Evolutionary conservation across 768 basidiomycete species (phyloP), one percentile per base, ranked within the genome.

Genomic region (Phylloporus rhodoxanthus): DNA sequence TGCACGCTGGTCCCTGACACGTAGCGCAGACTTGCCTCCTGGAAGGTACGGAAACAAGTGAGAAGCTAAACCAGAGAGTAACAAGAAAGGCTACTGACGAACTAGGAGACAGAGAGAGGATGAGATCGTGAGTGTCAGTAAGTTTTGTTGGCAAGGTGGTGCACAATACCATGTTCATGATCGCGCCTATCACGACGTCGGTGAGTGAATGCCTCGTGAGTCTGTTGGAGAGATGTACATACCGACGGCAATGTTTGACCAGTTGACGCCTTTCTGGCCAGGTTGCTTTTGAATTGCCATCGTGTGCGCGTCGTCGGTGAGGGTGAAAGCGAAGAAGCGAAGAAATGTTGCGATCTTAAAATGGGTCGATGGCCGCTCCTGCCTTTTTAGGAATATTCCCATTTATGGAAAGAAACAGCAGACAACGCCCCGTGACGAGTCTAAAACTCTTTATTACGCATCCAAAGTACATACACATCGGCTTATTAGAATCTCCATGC

Each of bases 181-280:
- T 91, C 53, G 75, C 94, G 72, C 94, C 93, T 92, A 56, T 50
- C 36, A 52, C 32, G 51, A 46, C 14, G 29, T 40, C 48, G 29
- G 29, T 59, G 54, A 57, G 61, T 26, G 66, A 43, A 45, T 5
- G 19, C 53, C 54, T 42, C 9, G 47, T 56, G 8, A 29, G 11
- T 8, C 7, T 21, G 51, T 36, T 25, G 52, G 33, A 15, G 39
- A 58, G 43, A 56, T 39, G 56, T 20, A 70, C 88, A 60, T 65
- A 91, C 91, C 91, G 68, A 95, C 85, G 57, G 90, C 91, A 72
- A 94, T 93, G 73, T 93, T 94, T 60, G 88, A 90, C 90, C 89
- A 94, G 74, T 77, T 91, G 58, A 91, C 74, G 63, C 89, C 89
- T 71, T 93, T 92, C 70, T 91, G 87, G 52, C 90, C 91, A 46